Percentiles rank a stretch among this genome's conserved stretches.
Evolutionary conservation across 495 filamentous ascomycete genomes (phyloP).

Genomic region (Hyaloscypha hepaticicola): DNA sequence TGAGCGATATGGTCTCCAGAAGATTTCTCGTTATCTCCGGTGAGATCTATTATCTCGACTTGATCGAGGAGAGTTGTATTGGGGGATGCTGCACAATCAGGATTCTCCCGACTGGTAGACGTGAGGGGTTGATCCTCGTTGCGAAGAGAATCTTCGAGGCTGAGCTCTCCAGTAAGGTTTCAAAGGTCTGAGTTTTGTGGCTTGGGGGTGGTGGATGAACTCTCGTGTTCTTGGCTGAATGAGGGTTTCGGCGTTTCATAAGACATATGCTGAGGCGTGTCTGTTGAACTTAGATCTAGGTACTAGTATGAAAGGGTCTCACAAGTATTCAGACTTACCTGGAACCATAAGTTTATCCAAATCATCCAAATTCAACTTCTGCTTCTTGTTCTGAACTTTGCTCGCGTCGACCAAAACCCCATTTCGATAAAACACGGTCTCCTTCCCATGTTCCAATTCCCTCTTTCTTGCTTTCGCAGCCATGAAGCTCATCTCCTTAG

Average conservation of each 20-base stretch:
- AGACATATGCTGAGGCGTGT: background rate
- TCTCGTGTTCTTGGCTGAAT: background rate
- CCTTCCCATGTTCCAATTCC: background rate
- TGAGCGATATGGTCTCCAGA: too few species aligned
- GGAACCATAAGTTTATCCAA: background rate
- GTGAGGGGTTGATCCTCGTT: too few species aligned
- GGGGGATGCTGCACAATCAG: too few species aligned
- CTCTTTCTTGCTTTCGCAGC: background rate
- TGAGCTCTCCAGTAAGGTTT: too few species aligned
- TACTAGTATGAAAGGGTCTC: too few species aligned
- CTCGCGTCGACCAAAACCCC: background rate
- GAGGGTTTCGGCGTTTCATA: background rate
- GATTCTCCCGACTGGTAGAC: too few species aligned
- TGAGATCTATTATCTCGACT: too few species aligned
- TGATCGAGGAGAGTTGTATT: too few species aligned
- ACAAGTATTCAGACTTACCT: background rate
- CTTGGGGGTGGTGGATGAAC: background rate
- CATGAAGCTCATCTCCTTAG: background rate
- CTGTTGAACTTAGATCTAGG: background rate
- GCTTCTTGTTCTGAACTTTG: background rate
- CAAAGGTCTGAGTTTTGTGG: background rate
- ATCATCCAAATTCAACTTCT: background rate
- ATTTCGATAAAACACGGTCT: background rate
- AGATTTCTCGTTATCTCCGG: too few species aligned
- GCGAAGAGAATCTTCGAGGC: too few species aligned